Conservation (phyloP, 495 filamentous ascomycete species). For the Thermochaetoides thermophila region DNA sequence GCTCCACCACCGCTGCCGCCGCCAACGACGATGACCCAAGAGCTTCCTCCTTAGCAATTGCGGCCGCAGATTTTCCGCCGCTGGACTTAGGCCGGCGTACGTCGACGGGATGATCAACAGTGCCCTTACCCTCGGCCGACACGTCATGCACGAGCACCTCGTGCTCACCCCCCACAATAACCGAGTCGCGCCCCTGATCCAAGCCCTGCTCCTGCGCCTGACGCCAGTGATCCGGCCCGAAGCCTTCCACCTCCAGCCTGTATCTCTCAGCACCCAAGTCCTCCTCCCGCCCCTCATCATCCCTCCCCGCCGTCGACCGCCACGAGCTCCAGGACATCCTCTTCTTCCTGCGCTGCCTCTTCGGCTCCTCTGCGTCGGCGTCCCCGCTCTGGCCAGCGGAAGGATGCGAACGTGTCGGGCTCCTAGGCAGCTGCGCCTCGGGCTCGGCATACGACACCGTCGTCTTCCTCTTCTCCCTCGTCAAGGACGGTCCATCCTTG, state of each 20-base stretch:
- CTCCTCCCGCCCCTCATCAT: background rate
- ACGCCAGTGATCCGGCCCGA: slow-evolving; percentile 57
- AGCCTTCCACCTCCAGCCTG: slow-evolving; percentile 60
- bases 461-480: slow-evolving; percentile 6
- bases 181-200: slow-evolving; percentile 50
- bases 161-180: slow-evolving; percentile 39
- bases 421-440: background rate
- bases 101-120: slow-evolving; percentile 35
- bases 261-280: slow-evolving; percentile 42
- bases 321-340: background rate
- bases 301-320: background rate
- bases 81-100: slow-evolving; percentile 13
- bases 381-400: background rate
- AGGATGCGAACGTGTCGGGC: background rate
- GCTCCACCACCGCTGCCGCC: background rate
- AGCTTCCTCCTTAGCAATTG: background rate
- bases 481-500: slow-evolving; percentile 17
- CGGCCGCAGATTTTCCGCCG: too few relatives aligned
- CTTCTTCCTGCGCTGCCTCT: background rate
- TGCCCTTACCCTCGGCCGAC: slow-evolving; percentile 45
- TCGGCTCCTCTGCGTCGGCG: slow-evolving; percentile 30
- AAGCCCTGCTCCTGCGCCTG: slow-evolving; percentile 38
- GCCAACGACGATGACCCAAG: too few relatives aligned
- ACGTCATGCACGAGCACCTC: slow-evolving; percentile 52
- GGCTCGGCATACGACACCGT: too few relatives aligned